Evolutionary conservation across 2,329 filamentous ascomycete genomes (phyloP), one percentile per base, ranked within the genome.

Genomic region (Raffaelea arxii): DNA sequence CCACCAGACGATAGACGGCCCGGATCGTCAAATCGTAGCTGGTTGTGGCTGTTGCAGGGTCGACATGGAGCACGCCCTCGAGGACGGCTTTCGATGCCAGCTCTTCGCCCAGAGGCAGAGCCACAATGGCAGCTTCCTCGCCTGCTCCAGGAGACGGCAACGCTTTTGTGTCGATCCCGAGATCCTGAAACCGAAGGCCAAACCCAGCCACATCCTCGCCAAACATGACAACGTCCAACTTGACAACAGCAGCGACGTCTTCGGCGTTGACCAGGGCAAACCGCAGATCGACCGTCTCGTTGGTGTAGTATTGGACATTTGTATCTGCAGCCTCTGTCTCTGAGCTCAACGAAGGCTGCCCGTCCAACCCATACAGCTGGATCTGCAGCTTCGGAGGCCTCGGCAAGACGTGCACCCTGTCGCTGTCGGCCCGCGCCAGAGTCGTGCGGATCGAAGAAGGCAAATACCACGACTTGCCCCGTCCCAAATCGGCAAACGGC

Each of bases 331-430:
- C 6, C n/a, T 22, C 25, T 22, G 5, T 16, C 42, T 30, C 27
- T 30, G 27, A 9, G n/a, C n/a, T n/a, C n/a, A n/a, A n/a, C 14
- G 25, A 19, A 5, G 16, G 14, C 18, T 10, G 12, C 10, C 14
- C 38, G 7, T 24, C 40, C 14, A 23, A 24, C 22, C 21, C 12
- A 23, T 18, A 10, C 10, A 87, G 66, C 23, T 69, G 74, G 40
- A 98, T 78, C 55, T 87, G 81, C 68, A 98, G 80, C 64, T 96
- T 97, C 1, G 92, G 92, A 24, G 91, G 92, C 53, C 94, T 86
- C 2, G 92, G 91, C 46, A 89, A 72, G 22, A 98, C 80, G 47
- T 78, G 82, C 47, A 94, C 76, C 2, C 68, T 67, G 27, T 76
- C 69, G 9, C 75, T 65, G 41, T 74, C 68, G 11, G 64, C 54